These are phyloP conservation scores for Paulinella micropora DNA, from an alignment of 78 protist species.

Conservation along the genomic window DNA sequence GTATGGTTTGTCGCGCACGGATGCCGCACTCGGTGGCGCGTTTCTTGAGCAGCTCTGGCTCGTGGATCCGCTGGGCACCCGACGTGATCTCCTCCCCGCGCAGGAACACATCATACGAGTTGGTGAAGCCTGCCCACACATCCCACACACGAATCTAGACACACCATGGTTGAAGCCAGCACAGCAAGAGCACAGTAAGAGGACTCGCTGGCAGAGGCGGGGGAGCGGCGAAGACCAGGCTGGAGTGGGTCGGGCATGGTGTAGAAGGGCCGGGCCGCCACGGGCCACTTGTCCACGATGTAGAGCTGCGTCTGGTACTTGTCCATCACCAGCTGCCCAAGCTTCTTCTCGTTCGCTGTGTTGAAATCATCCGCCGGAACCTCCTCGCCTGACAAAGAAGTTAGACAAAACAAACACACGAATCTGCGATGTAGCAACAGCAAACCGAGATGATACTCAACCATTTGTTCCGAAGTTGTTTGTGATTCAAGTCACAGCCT, in stretches of 20 bases:
- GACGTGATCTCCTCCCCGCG: slow-evolving; percentile 96
- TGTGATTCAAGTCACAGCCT: too few relatives aligned
- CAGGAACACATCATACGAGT: slow-evolving; percentile 93
- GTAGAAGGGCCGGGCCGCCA: slow-evolving; percentile 93
- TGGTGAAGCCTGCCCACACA: slow-evolving; percentile 50
- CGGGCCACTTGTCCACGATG: slow-evolving; percentile 81
- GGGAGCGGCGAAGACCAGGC: slow-evolving; percentile 26
- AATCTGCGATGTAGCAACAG: not conserved
- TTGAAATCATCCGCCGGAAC: too few relatives aligned
- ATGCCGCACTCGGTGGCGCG: not conserved
- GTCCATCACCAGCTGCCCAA: slow-evolving; percentile 77
- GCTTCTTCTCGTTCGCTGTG: slow-evolving; percentile 60
- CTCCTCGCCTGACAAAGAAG: not conserved
- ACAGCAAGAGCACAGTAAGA: not conserved
- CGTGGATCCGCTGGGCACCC: slow-evolving; percentile 98
- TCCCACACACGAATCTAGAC: too few relatives aligned
- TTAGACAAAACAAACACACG: too few relatives aligned
- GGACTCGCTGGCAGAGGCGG: not conserved
- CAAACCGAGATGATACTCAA: not conserved
- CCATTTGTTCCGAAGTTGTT: not conserved
- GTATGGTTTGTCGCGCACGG: not conserved
- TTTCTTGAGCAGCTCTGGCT: slow-evolving; percentile 34
- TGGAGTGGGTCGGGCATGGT: slow-evolving; percentile 85
- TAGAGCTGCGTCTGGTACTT: slow-evolving; percentile 82
- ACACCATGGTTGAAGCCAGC: too few relatives aligned